Evolutionary conservation across 805 yeast genomes (phyloP).

Genomic region (Wickerhamiella musiphila): DNA sequence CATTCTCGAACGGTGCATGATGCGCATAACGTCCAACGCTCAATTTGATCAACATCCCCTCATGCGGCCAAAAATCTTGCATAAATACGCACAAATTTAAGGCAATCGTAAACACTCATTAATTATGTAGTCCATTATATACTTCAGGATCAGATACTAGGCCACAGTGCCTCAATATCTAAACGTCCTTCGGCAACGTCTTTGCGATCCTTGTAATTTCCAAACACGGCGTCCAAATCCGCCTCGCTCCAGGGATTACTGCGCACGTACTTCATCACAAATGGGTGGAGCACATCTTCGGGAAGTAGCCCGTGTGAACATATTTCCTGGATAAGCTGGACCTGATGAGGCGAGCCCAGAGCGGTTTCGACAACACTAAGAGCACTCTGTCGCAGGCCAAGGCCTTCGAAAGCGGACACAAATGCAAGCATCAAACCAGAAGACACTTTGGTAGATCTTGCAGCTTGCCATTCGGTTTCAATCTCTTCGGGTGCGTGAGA

Average conservation of each 20-base stretch:
- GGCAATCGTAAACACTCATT: not conserved
- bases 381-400: constrained; percentile 8
- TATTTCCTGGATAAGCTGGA: constrained; percentile 2
- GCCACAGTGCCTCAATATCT: constrained; percentile 8
- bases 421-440: constrained; percentile 15
- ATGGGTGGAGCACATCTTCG: constrained; percentile 4
- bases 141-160: too few relatives aligned
- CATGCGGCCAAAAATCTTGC: too few relatives aligned
- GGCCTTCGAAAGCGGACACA: constrained; percentile 12
- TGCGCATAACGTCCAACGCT: too few relatives aligned
- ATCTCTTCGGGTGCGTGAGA: constrained; percentile 11
- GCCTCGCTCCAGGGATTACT: constrained; percentile 2
- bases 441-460: not conserved
- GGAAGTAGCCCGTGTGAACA: constrained; percentile 3
- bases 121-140: not conserved
- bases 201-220: constrained; percentile 1
- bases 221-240: constrained; percentile 7
- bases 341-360: constrained; percentile 6
- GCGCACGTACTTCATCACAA: constrained; percentile 4
- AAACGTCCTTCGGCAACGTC: not conserved
- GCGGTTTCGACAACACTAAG: constrained; percentile 7
- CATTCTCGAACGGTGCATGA: too few relatives aligned
- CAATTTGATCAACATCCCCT: too few relatives aligned
- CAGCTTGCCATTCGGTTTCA: constrained; percentile 12
- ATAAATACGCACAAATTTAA: too few relatives aligned